These are phyloP conservation scores for Penicillium fuscoglaucum DNA, from an alignment of 2,329 filamentous ascomycete species.

Conservation along the genomic window DNA sequence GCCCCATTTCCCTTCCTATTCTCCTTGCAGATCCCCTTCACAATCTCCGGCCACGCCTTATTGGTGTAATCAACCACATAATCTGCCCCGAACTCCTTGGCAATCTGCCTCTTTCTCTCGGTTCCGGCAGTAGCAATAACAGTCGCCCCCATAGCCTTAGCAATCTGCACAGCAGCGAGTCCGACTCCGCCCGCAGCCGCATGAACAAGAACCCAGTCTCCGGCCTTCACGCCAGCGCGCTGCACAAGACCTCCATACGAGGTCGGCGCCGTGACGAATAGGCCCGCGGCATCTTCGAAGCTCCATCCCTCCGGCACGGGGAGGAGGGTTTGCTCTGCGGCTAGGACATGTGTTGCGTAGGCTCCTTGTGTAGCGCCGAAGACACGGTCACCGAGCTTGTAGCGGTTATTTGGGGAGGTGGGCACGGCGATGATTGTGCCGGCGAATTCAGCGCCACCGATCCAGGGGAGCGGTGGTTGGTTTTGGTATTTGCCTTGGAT, in stretches of 20 bases:
- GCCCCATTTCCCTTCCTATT: constrained; percentile 64
- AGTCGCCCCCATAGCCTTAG: constrained; percentile 85
- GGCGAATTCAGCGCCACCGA: constrained; percentile 83
- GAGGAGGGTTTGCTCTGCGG: constrained; percentile 65
- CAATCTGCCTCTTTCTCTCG: constrained; percentile 75
- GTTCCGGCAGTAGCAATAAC: constrained; percentile 92
- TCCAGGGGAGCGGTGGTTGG: constrained; percentile 85
- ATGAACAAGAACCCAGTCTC: constrained; percentile 86
- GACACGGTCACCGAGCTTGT: constrained; percentile 75
- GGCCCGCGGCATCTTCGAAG: constrained; percentile 78
- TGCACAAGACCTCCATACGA: constrained; percentile 81
- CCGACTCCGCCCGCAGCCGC: constrained; percentile 92
- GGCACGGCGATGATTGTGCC: constrained; percentile 73
- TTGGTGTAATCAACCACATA: constrained; percentile 76
- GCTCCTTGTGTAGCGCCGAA: constrained; percentile 86
- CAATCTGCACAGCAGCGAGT: constrained; percentile 86
- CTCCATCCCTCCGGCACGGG: constrained; percentile 79
- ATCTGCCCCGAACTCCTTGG: constrained; percentile 79
- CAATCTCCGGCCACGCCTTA: constrained; percentile 65
- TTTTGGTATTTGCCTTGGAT: constrained; percentile 94
- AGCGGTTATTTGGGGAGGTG: constrained; percentile 56
- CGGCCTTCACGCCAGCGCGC: constrained; percentile 72
- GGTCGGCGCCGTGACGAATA: constrained; percentile 91
- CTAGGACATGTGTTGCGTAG: constrained; percentile 75
- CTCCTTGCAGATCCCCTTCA: constrained; percentile 64